Conservation (phyloP, 1,284 basidiomycete species). For the Coniferiporia weirii region DNA sequence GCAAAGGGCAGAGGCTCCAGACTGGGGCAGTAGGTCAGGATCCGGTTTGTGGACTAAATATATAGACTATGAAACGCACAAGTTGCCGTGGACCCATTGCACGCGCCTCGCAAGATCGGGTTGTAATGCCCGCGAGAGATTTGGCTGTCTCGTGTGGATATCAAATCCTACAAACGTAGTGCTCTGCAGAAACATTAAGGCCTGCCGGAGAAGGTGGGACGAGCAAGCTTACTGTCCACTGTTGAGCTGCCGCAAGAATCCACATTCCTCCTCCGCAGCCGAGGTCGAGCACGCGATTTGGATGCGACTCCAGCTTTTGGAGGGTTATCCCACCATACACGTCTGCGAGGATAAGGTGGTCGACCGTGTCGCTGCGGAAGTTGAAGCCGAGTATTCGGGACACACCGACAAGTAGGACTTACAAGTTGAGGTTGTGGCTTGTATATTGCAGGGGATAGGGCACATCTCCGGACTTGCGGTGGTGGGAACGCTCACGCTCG, state of each 20-base stretch:
- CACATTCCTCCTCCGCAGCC: slow-evolving; percentile 80
- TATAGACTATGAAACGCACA: slow-evolving; percentile 37
- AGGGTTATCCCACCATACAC: slow-evolving; percentile 46
- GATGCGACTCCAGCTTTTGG: slow-evolving; percentile 46
- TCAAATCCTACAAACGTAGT: slow-evolving; percentile 59
- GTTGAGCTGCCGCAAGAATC: slow-evolving; percentile 59
- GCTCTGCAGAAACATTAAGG: slow-evolving; percentile 31
- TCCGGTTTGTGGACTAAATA: background rate
- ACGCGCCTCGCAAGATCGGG: slow-evolving; percentile 43
- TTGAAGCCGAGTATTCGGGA: background rate
- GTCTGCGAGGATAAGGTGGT: slow-evolving; percentile 53
- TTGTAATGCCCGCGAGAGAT: slow-evolving; percentile 30
- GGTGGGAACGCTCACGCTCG: slow-evolving; percentile 32
- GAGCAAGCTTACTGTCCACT: slow-evolving; percentile 50
- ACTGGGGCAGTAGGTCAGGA: slow-evolving; percentile 30
- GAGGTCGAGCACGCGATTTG: slow-evolving; percentile 57
- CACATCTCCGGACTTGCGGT: slow-evolving; percentile 41
- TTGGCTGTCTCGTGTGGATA: slow-evolving; percentile 50
- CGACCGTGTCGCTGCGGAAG: slow-evolving; percentile 59
- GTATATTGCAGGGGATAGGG: slow-evolving; percentile 51
- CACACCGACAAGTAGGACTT: slow-evolving; percentile 24
- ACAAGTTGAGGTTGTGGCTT: slow-evolving; percentile 50
- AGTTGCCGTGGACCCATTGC: slow-evolving; percentile 61
- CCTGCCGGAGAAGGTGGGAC: slow-evolving; percentile 1
- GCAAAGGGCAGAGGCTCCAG: slow-evolving; percentile 59